Conservation (phyloP, 2,329 filamentous ascomycete genomes). For the Phyllosticta capitalensis region DNA sequence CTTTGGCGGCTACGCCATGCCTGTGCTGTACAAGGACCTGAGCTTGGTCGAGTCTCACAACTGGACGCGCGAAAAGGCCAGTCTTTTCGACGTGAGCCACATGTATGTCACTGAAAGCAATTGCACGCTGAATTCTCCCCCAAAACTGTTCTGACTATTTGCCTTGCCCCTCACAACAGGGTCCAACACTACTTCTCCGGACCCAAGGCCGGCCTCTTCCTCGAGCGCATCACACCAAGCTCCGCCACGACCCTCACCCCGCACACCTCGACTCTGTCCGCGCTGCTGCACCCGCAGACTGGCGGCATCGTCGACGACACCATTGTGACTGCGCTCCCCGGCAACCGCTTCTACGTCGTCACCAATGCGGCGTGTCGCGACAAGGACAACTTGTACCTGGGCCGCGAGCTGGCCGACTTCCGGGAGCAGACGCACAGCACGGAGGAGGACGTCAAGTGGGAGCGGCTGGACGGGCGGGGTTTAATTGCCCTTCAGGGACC, state of each 20-base stretch:
- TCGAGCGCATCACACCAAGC: constrained; percentile 76
- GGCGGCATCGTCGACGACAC: constrained; percentile 95
- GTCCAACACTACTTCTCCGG: constrained; percentile 78
- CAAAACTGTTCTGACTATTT: constrained; percentile 3
- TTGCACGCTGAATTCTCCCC: neutral
- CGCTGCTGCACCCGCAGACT: constrained; percentile 57
- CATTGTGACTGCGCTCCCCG: constrained; percentile 71
- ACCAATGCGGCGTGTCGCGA: constrained; percentile 88
- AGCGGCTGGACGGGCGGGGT: constrained; percentile 61
- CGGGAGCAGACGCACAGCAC: constrained; percentile 41
- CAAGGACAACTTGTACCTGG: constrained; percentile 75
- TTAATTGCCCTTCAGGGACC: constrained; percentile 88
- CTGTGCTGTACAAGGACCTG: constrained; percentile 72
- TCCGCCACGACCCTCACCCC: constrained; percentile 53
- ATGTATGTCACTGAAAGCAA: constrained; percentile 52
- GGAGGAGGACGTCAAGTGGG: constrained; percentile 50
- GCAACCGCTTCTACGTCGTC: constrained; percentile 75
- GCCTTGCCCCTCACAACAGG: constrained; percentile 27
- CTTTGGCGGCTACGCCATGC: constrained; percentile 92
- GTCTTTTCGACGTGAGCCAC: constrained; percentile 91
- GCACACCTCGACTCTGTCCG: constrained; percentile 73
- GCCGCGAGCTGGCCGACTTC: constrained; percentile 56
- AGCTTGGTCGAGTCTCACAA: constrained; percentile 77
- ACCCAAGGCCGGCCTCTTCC: constrained; percentile 67
- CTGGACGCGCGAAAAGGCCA: constrained; percentile 81